Evolutionary conservation across 179 eudicot genomes (phyloP), one percentile per base, ranked within the genome.

Genomic region (Gypsophila paniculata): DNA sequence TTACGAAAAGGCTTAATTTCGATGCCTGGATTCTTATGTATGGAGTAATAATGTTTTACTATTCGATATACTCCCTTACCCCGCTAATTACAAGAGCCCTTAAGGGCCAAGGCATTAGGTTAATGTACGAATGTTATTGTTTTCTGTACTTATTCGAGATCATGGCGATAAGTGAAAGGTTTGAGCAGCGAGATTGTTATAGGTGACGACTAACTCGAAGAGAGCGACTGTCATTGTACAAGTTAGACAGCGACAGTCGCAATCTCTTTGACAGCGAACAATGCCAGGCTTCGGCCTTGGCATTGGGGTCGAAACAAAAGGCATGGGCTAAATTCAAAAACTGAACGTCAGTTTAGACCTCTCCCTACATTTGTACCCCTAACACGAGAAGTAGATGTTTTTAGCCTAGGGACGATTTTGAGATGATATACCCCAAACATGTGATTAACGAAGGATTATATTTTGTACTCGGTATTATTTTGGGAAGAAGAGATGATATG

Each of bases 101-200:
- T n/a, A n/a, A n/a, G n/a, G n/a, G n/a, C n/a, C n/a, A n/a, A n/a
- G n/a, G n/a, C n/a, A n/a, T n/a, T n/a, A n/a, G n/a, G n/a, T n/a
- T n/a, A n/a, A n/a, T n/a, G n/a, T n/a, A n/a, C n/a, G n/a, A n/a
- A n/a, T n/a, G n/a, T n/a, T n/a, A n/a, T n/a, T n/a, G n/a, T n/a
- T n/a, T n/a, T n/a, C n/a, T n/a, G n/a, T n/a, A n/a, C n/a, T n/a
- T n/a, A n/a, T 29, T 72, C 85, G 86, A 85, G 49, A 85, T 85
- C 87, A 85, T 87, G 87, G 49, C 69, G 18, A 76, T 61, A 57
- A 77, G 89, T 88, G 86, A 88, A 86, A 88, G 89, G 91, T 88
- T 77, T 88, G 88, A 88, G 84, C 84, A 82, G 80, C 83, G 14
- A 75, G n/a, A 64, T 68, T 79, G 74, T 68, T 76, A 64, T 67